Evolutionary conservation across 139 green algal genomes (phyloP).

Genomic region (Tetradesmus obliquus): DNA sequence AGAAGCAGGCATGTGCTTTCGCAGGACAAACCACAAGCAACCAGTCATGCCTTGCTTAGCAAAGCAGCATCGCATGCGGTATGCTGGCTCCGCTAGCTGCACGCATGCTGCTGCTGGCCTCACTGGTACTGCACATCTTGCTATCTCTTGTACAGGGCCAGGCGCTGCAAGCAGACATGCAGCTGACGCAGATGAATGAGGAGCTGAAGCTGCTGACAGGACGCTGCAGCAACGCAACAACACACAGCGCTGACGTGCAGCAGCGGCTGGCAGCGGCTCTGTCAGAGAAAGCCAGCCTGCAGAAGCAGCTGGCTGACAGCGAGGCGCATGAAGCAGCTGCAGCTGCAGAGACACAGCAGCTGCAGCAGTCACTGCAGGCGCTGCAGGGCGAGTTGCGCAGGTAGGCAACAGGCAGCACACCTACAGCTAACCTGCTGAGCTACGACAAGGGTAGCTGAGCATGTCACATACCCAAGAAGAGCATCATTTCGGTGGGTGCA

Average conservation of each 20-base stretch:
- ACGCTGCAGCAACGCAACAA: neutral
- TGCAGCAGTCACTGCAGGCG: neutral
- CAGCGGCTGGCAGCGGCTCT: slow-evolving; percentile 31
- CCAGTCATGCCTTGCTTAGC: no score
- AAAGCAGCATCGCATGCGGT: no score
- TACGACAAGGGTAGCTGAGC: no score
- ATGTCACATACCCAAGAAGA: neutral
- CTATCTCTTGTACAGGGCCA: neutral
- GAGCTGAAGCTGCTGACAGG: slow-evolving; percentile 38
- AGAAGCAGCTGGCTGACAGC: slow-evolving; percentile 41
- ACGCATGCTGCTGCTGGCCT: neutral
- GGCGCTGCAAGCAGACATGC: slow-evolving; percentile 27
- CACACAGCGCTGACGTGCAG: slow-evolving; percentile 41
- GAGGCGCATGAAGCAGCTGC: neutral
- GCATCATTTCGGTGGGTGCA: neutral
- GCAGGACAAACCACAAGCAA: no score
- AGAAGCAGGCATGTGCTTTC: no score
- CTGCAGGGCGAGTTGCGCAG: slow-evolving; percentile 26
- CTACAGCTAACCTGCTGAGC: neutral
- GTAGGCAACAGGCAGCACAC: neutral
- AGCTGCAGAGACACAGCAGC: neutral
- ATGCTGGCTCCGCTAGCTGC: no score
- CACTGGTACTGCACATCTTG: neutral
- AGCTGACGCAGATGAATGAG: slow-evolving; percentile 41
- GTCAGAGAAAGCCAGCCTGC: slow-evolving; percentile 9